Percentiles rank a stretch among this genome's conserved stretches.
phyloP scores from a whole-genome alignment of 2,329 filamentous ascomycete genomes.

The Rhynchosporium graminicola region DNA sequence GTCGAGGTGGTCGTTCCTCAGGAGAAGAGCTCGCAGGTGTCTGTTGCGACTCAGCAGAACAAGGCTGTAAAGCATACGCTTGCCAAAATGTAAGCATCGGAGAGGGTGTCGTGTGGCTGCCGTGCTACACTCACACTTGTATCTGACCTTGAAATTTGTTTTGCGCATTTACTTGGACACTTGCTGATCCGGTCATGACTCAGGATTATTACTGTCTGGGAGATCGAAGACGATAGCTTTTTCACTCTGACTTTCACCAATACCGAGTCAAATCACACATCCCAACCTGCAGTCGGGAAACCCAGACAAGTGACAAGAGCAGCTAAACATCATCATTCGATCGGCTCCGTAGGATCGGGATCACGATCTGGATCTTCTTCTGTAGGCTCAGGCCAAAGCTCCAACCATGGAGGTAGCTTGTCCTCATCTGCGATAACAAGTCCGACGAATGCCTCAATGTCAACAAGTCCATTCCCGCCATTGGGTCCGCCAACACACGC shows the following conservation, averaged over 20 bases:
- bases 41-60: slow-evolving; percentile 13
- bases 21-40: slow-evolving; percentile 23
- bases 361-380: slow-evolving; percentile 37
- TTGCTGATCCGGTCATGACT: background rate
- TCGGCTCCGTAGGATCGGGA: slow-evolving; percentile 16
- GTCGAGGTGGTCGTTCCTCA: slow-evolving; percentile 67
- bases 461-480: slow-evolving; percentile 63
- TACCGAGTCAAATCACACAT: slow-evolving; percentile 46
- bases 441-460: slow-evolving; percentile 55
- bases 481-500: slow-evolving; percentile 63
- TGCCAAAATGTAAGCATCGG: slow-evolving; percentile 56
- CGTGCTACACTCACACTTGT: background rate
- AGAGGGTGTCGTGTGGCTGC: background rate
- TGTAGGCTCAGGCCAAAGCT: slow-evolving; percentile 33
- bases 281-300: slow-evolving; percentile 32
- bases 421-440: slow-evolving; percentile 47
- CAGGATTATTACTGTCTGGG: slow-evolving; percentile 73
- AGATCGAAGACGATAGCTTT: slow-evolving; percentile 66
- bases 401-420: slow-evolving; percentile 28
- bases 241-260: slow-evolving; percentile 76
- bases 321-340: slow-evolving; percentile 21
- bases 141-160: background rate
- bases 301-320: slow-evolving; percentile 27
- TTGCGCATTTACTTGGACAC: background rate
- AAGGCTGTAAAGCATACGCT: slow-evolving; percentile 47